Percentiles rank a stretch among this genome's conserved stretches.
Conservation (phyloP, 2,329 filamentous ascomycete species). For the Fusarium illudens region DNA sequence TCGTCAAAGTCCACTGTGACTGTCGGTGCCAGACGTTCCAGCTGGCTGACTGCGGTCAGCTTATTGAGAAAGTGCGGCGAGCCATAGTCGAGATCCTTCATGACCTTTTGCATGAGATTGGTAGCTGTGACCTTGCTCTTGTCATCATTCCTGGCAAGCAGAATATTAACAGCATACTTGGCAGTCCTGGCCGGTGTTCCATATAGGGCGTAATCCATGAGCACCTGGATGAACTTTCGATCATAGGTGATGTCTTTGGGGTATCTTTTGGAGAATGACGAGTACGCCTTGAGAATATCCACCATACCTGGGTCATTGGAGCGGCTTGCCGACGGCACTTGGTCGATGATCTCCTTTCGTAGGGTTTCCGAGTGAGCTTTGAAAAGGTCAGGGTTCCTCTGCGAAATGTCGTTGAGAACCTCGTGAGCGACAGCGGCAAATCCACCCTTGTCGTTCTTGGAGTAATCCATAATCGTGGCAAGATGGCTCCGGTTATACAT, state of each 20-base stretch:
- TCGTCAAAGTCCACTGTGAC: conserved; percentile 78
- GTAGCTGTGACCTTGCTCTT: conserved; percentile 84
- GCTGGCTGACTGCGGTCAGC: conserved; percentile 74
- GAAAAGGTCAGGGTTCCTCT: conserved; percentile 87
- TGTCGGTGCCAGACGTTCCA: conserved; percentile 78
- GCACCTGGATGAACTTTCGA: conserved; percentile 79
- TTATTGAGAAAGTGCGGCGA: conserved; percentile 78
- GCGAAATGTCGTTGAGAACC: conserved; percentile 90
- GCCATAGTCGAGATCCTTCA: conserved; percentile 78
- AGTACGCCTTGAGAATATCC: conserved; percentile 92
- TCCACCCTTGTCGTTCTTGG: conserved; percentile 81
- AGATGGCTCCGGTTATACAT: conserved; percentile 96
- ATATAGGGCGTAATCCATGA: conserved; percentile 84
- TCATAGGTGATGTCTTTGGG: conserved; percentile 84
- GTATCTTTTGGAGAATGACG: conserved; percentile 88
- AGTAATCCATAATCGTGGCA: conserved; percentile 86
- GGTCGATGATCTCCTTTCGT: conserved; percentile 83
- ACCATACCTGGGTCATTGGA: conserved; percentile 78
- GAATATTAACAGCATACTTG: conserved; percentile 92
- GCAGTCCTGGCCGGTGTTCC: conserved; percentile 83
- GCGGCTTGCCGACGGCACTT: conserved; percentile 75
- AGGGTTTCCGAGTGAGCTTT: conserved; percentile 92
- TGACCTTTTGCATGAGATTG: conserved; percentile 79
- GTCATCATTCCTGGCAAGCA: conserved; percentile 77
- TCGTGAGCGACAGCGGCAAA: conserved; percentile 84